Percentiles rank a stretch among this genome's conserved stretches.
These are phyloP conservation scores for Mariannaea sp. DNA, from an alignment of 2,329 filamentous ascomycete genomes.

Conservation along the genomic window DNA sequence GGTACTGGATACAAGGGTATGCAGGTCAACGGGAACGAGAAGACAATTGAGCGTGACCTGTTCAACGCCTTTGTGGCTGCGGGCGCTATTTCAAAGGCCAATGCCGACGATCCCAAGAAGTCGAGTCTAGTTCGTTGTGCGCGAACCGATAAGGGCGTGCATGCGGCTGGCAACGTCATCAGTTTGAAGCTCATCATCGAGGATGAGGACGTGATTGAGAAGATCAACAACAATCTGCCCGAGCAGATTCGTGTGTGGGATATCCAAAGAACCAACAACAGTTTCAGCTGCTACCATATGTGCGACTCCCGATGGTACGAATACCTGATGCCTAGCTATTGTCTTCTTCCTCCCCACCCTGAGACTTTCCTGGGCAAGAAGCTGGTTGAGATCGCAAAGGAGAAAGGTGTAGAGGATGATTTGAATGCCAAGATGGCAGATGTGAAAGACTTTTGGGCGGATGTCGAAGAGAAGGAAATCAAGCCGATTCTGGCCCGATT, in stretches of 20 bases:
- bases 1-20: conserved; percentile 97
- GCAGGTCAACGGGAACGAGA: conserved; percentile 82
- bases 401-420: conserved; percentile 71
- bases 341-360: conserved; percentile 89
- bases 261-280: conserved; percentile 84
- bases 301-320: conserved; percentile 98
- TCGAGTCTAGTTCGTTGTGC: conserved; percentile 93
- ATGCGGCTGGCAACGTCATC: conserved; percentile 93
- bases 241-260: conserved; percentile 96
- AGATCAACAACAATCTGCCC: conserved; percentile 85
- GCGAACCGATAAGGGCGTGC: conserved; percentile 95
- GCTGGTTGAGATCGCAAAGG: conserved; percentile 76
- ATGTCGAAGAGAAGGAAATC: conserved; percentile 80
- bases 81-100: conserved; percentile 93
- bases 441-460: conserved; percentile 79
- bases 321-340: conserved; percentile 93
- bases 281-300: conserved; percentile 92
- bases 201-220: conserved; percentile 82
- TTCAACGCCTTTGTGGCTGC: conserved; percentile 91
- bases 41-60: conserved; percentile 94
- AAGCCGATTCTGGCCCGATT: conserved; percentile 69
- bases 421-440: conserved; percentile 74
- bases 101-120: conserved; percentile 96
- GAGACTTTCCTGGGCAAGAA: conserved; percentile 84
- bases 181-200: conserved; percentile 96